These are phyloP conservation scores for Saccharomyces jurei DNA, from an alignment of 805 yeast genomes.

Conservation along the genomic window DNA sequence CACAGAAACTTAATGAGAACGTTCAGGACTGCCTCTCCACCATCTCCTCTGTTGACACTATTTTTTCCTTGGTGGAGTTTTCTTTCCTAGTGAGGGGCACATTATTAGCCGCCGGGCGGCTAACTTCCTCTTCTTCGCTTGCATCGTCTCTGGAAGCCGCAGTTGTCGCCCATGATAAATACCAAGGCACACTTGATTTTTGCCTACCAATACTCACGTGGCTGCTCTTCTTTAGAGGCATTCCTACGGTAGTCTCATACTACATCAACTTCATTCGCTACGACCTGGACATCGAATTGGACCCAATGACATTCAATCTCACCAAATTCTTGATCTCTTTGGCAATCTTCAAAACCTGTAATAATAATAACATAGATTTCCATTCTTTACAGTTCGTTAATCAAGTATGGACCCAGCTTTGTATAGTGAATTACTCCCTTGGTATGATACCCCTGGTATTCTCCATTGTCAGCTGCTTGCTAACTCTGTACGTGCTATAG, in stretches of 20 bases:
- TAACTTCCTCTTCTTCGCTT: neutral
- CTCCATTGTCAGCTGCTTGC: constrained; percentile 14
- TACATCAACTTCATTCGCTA: constrained; percentile 28
- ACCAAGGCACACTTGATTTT: constrained; percentile 4
- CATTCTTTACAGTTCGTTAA: constrained; percentile 1
- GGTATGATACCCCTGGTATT: constrained; percentile 21
- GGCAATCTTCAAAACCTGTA: constrained; percentile 5
- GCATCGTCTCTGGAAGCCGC: neutral
- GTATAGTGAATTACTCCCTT: constrained; percentile 5
- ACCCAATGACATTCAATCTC: constrained; percentile 27
- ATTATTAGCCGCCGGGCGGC: neutral
- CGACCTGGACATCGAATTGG: constrained; percentile 21
- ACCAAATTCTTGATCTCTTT: constrained; percentile 18
- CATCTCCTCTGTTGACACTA: constrained; percentile 14
- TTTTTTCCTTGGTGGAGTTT: constrained; percentile 18
- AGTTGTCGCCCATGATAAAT: neutral
- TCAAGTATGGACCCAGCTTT: neutral
- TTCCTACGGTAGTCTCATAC: constrained; percentile 21
- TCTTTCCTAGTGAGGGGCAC: constrained; percentile 5
- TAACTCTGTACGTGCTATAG: constrained; percentile 21
- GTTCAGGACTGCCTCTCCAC: constrained; percentile 23
- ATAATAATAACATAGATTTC: neutral
- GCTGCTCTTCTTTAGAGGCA: constrained; percentile 9
- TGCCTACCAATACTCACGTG: constrained; percentile 9
- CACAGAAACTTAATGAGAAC: constrained; percentile 15